Conservation (phyloP, 2,329 filamentous ascomycete genomes). For the Calonectria montana region DNA sequence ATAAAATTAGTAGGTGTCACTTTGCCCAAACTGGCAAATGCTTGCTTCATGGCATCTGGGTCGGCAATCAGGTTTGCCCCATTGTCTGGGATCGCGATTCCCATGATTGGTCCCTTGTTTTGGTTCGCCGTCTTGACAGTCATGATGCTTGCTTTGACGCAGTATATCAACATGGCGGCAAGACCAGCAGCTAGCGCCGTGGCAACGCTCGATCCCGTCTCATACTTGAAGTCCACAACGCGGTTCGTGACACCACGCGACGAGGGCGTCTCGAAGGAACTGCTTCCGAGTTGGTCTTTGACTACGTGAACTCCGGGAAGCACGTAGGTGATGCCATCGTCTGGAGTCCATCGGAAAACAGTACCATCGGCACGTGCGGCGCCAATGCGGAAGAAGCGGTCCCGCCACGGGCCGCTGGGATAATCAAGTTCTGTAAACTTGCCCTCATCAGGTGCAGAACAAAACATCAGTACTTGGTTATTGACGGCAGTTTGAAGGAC, state of each 20-base stretch:
- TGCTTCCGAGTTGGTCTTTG: not conserved
- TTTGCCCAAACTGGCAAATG: not conserved
- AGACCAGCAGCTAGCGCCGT: not conserved
- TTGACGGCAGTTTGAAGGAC: not conserved
- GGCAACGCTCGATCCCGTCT: not conserved
- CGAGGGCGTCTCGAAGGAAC: not conserved
- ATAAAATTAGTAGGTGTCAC: not conserved
- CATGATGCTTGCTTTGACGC: not conserved
- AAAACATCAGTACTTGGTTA: not conserved
- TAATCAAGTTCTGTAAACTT: not conserved
- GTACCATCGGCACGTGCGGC: not conserved
- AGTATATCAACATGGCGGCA: not conserved
- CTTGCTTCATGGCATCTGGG: not conserved
- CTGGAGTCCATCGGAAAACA: not conserved
- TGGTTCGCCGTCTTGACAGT: not conserved
- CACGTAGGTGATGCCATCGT: not conserved
- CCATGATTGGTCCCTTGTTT: not conserved
- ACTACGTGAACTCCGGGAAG: not conserved
- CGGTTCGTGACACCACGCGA: not conserved
- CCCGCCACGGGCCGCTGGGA: not conserved
- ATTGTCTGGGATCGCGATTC: not conserved
- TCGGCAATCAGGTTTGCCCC: not conserved
- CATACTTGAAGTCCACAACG: not conserved
- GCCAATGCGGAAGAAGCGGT: not conserved
- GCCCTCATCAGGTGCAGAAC: not conserved